Evolutionary conservation across 202 grass and related monocot genomes (phyloP), one percentile per base, ranked within the genome.

Genomic region (Schoenoplectus triqueter): DNA sequence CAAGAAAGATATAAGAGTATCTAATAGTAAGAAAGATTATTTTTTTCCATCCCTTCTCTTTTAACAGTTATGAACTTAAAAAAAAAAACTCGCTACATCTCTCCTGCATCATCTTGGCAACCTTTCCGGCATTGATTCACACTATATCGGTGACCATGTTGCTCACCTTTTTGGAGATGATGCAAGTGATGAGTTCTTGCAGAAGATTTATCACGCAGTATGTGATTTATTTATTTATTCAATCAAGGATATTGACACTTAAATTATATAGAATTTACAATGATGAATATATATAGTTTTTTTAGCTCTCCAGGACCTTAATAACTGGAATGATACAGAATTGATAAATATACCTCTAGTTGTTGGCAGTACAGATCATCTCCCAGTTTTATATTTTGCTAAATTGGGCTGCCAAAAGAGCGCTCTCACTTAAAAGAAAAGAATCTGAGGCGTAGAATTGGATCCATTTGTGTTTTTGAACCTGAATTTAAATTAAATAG

Each of bases 151-250:
- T 9, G 87, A 97, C 41, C 94, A 94, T 81, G 84, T 94, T 40
- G 3, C 84, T 14, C 80, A 83, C 21, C 88, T 97, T 51, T 97
- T 97, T 77, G 92, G 92, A 13, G 52, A 48, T 0, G 92, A 91
- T 9, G 90, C 88, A 17, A 97, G 94, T 68, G 59, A 88, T 81
- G 92, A 87, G 85, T 97, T 89, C 85, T 82, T 48, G 19, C 0
- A 51, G 42, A 10, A 7, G 22, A 18, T 20, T 49, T 3, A 7
- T 1, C 52, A 22, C 10, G 0, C 19, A n/a, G 13, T 83, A 65
- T 54, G 80, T 15, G 22, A 69, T 49, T 19, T 65, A 44, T 47
- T 81, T 21, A 20, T 63, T 64, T 13, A 10, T 47, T 70, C 8
- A 15, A 52, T 73, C 2, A 21, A 52, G 47, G 47, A 21, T 19